These are phyloP conservation scores for Asparagopsis taxiformis DNA, from an alignment of 31 red algal genomes.

Conservation along the genomic window DNA sequence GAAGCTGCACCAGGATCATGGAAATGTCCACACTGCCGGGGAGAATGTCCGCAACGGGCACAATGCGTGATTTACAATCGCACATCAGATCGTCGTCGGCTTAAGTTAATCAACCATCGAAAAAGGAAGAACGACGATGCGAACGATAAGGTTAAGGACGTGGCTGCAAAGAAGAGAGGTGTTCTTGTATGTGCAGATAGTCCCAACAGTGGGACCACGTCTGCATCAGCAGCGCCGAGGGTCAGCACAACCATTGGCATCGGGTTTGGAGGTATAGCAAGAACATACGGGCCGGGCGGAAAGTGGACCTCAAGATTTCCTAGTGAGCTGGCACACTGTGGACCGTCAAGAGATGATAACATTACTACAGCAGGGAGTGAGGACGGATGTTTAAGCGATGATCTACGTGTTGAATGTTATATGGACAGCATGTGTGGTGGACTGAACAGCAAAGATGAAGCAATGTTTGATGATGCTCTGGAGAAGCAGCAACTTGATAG, in stretches of 20 bases:
- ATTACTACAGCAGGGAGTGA: no score
- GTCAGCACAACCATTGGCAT: neutral
- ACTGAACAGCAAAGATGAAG: no score
- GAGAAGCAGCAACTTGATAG: no score
- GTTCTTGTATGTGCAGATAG: neutral
- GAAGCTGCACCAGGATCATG: slow-evolving; percentile 23
- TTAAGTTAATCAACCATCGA: slow-evolving; percentile 62
- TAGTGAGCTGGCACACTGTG: no score
- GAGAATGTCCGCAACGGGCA: slow-evolving; percentile 47
- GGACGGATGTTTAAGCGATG: no score
- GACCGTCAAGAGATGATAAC: no score
- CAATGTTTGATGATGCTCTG: no score
- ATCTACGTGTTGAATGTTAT: no score
- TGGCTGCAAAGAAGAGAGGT: neutral
- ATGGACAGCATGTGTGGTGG: no score
- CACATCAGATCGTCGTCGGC: slow-evolving; percentile 48
- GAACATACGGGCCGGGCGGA: no score
- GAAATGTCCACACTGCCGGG: slow-evolving; percentile 65
- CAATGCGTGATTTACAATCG: slow-evolving; percentile 72
- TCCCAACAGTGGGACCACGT: neutral
- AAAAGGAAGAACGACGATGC: slow-evolving; percentile 30
- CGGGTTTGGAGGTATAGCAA: neutral
- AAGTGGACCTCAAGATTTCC: no score
- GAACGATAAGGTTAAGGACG: neutral
- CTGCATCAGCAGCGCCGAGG: neutral